Conservation (phyloP, 1,284 basidiomycete genomes). For the Cystobasidium slooffiae region DNA sequence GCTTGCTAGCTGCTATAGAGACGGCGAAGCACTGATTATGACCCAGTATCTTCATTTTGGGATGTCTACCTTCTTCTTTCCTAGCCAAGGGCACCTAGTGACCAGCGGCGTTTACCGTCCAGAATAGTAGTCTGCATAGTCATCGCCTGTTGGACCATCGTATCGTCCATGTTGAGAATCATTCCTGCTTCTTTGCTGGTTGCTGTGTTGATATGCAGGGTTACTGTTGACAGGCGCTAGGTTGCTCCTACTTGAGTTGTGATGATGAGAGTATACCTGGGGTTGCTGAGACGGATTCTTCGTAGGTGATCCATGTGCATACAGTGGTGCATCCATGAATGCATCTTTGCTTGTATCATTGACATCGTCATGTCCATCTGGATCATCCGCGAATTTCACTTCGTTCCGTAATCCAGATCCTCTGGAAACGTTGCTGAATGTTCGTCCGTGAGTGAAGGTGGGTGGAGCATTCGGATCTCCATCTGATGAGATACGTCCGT, state of each 20-base stretch:
- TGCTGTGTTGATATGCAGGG: constrained; percentile 36
- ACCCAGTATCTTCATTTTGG: too few species aligned
- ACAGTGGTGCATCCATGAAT: constrained; percentile 36
- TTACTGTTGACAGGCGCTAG: constrained; percentile 38
- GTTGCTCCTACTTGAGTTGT: constrained; percentile 31
- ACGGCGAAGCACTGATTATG: too few species aligned
- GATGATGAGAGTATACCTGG: constrained; percentile 3
- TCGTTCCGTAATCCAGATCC: constrained; percentile 43
- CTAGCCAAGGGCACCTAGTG: neutral
- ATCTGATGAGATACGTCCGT: constrained; percentile 14
- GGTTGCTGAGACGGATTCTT: neutral
- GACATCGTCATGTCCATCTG: constrained; percentile 3
- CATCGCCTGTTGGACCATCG: constrained; percentile 10
- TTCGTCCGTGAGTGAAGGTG: constrained; percentile 30
- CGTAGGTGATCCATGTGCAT: constrained; percentile 11
- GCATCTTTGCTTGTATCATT: constrained; percentile 24
- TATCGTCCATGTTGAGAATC: constrained; percentile 18
- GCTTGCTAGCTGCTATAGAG: too few species aligned
- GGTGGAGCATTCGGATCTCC: constrained; percentile 31
- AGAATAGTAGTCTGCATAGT: neutral
- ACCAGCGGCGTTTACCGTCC: neutral
- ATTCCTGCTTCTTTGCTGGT: neutral
- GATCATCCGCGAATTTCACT: constrained; percentile 34
- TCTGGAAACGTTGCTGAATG: constrained; percentile 39
- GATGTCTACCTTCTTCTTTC: neutral